phyloP scores from a whole-genome alignment of 2,329 filamentous ascomycete species.

The Myriangium duriaei region DNA sequence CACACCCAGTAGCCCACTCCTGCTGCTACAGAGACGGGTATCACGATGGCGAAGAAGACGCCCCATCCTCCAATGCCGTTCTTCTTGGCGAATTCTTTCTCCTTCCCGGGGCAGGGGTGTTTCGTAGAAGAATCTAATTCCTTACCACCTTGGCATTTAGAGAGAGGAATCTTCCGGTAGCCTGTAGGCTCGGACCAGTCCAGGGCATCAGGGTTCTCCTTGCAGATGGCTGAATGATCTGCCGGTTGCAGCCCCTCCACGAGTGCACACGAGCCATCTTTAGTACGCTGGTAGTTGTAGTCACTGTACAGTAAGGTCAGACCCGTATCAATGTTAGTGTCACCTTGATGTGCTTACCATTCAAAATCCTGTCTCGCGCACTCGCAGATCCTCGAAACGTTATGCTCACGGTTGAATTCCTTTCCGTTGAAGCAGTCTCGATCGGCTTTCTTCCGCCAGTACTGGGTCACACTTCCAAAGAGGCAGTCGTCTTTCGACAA shows the following conservation, averaged over 20 bases:
- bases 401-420: slow-evolving; percentile 55
- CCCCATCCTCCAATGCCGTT: slow-evolving; percentile 56
- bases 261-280: slow-evolving; percentile 62
- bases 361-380: slow-evolving; percentile 83
- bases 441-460: slow-evolving; percentile 77
- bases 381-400: slow-evolving; percentile 60
- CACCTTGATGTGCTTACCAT: slow-evolving; percentile 51
- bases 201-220: slow-evolving; percentile 50
- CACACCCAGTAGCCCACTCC: slow-evolving; percentile 75
- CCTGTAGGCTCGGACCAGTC: slow-evolving; percentile 79
- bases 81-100: slow-evolving; percentile 69
- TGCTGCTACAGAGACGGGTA: slow-evolving; percentile 60
- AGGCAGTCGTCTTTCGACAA: slow-evolving; percentile 66
- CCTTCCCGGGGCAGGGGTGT: slow-evolving; percentile 61
- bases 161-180: slow-evolving; percentile 79
- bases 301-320: slow-evolving; percentile 49
- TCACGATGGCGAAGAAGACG: slow-evolving; percentile 73
- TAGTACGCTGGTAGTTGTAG: slow-evolving; percentile 80
- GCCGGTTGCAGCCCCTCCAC: slow-evolving; percentile 59
- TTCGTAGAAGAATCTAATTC: slow-evolving; percentile 59
- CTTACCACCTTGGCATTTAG: slow-evolving; percentile 66
- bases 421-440: slow-evolving; percentile 71
- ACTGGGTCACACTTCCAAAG: slow-evolving; percentile 82
- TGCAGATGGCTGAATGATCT: slow-evolving; percentile 47
- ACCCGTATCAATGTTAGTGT: neutral